Base-by-base conservation (phyloP, 495 filamentous ascomycete genomes). In the Oleoguttula mirabilis region DNA sequence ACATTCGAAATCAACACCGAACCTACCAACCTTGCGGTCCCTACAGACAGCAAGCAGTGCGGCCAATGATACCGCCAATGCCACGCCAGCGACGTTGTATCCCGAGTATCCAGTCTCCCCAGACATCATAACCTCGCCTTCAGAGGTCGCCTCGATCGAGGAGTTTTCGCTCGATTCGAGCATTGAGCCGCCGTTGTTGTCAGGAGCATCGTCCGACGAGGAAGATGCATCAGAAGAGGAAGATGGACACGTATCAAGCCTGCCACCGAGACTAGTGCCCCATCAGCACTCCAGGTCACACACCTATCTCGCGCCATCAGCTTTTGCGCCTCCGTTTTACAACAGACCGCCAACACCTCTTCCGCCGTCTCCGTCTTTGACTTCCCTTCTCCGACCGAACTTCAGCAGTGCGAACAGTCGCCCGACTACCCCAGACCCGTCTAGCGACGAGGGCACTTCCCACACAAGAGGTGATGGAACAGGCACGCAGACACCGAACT, bases 361-460 rank as follows among this genome's bases (percentile, higher is more conserved):
- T 6, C 90, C 90, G 0, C 90, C 90, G 0, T 95, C 88, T 2
- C 90, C 90, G 1, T 94, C 85, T 1, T 60, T 98, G 39, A 96
- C 90, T n/a, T 93, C 85, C 0, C 74, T 98, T n/a, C 75, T 96
- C 4, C 79, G 88, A 14, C 80, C 80, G 0, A 67, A 75, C 0
- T 81, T 81, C 40, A 75, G 68, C 30, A 69, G 73, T 1, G 71
- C 36, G 4, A 85, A 88, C 7, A 88, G 84, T 14, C 72, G 90
- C 16, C 88, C 88, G 0, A 90, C 82, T 0, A 96, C 90, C 0
- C 88, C 90, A 4, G 86, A 94, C 57, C 80, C 75, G 43, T 93
- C 85, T 0, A 86, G 92, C 66, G 80, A 84, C 38, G 88, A 90
- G 48, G 72, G 70, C 0, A 85, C 70, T 30, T 63, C 76, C 34